Base-by-base conservation (phyloP, 305 asterid species). In the Fraxinus baroniana region DNA sequence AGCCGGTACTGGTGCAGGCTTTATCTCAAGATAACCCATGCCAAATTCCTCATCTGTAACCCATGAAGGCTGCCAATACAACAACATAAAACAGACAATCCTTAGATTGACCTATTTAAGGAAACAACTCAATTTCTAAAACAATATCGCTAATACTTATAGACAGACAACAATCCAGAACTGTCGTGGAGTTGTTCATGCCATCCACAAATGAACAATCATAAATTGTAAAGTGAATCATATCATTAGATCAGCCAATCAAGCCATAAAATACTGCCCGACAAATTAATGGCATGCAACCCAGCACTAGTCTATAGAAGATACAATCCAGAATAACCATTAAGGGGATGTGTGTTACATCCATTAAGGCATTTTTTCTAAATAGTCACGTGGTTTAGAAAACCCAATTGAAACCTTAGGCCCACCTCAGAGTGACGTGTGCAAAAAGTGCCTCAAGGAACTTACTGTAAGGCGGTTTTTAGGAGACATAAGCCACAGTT, bases 1-100 rank as follows among this genome's bases (percentile, higher is more conserved):
- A 88, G 87, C 87, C 82, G 94, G 90, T 57, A 85, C 89, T 18
- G 94, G 89, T 70, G 88, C 94, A 78, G 97, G 97, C 87, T 95
- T 97, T 85, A 95, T 77, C 78, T 95, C 98, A 26, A 97, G 91
- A 89, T 88, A 92, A 85, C 99, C 99, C 98, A 95, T 97, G 85
- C 99, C 97, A 88, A 97, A 97, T 87, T 95, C 99, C 83, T 97
- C 99, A 88, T 97, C 99, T 7, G 98, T 92, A 79, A 97, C 98
- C 99, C 98, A 97, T 41, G 97, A 93, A 68, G 98, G 87, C 99
- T 95, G 95, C 83, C 83, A 77, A 73, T 82, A 88, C 36, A 83
- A 79, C 33, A 79, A 35, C 71, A 60, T 52, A 76, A 77, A 78
- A 44, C 36, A 66, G 9, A 86, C 15, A 70, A 57, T 81, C 24